These are phyloP conservation scores for Metschnikowia vanudenii DNA, from an alignment of 805 yeast species.

Conservation along the genomic window DNA sequence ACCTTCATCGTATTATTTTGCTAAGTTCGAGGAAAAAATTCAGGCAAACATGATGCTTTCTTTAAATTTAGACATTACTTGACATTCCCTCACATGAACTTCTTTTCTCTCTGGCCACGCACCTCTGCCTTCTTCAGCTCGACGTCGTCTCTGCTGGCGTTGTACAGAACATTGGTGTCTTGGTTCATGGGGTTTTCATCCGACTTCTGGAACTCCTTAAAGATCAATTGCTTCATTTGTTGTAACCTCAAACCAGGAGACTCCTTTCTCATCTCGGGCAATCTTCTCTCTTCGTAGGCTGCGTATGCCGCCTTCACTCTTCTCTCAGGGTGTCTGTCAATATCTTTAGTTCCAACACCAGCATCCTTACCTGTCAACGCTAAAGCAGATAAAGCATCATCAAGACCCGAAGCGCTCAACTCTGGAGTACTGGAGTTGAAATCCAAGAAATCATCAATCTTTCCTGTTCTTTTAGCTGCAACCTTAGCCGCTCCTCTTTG, in stretches of 20 bases:
- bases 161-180: slow-evolving; percentile 58
- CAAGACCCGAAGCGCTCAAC: slow-evolving; percentile 72
- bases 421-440: slow-evolving; percentile 48
- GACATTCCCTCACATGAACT: slow-evolving; percentile 13
- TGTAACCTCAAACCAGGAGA: slow-evolving; percentile 77
- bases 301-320: slow-evolving; percentile 78
- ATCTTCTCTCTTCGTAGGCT: slow-evolving; percentile 67
- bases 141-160: slow-evolving; percentile 58
- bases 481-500: slow-evolving; percentile 68
- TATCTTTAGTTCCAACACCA: slow-evolving; percentile 57
- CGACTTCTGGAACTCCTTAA: slow-evolving; percentile 78
- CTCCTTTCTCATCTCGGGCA: slow-evolving; percentile 73
- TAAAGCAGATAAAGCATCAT: slow-evolving; percentile 75
- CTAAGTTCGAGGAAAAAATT: too few species aligned
- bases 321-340: slow-evolving; percentile 87
- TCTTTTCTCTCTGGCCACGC: slow-evolving; percentile 47
- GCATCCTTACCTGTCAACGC: slow-evolving; percentile 58
- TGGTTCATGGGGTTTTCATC: slow-evolving; percentile 85
- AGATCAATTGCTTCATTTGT: slow-evolving; percentile 70
- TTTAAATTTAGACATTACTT: neutral
- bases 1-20: too few species aligned
- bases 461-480: slow-evolving; percentile 58
- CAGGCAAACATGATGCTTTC: neutral
- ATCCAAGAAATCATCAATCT: slow-evolving; percentile 66
- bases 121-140: slow-evolving; percentile 46